Percentiles rank a stretch among this genome's conserved stretches.
Conservation (phyloP, 2,329 filamentous ascomycete species). For the Capronia coronata region DNA sequence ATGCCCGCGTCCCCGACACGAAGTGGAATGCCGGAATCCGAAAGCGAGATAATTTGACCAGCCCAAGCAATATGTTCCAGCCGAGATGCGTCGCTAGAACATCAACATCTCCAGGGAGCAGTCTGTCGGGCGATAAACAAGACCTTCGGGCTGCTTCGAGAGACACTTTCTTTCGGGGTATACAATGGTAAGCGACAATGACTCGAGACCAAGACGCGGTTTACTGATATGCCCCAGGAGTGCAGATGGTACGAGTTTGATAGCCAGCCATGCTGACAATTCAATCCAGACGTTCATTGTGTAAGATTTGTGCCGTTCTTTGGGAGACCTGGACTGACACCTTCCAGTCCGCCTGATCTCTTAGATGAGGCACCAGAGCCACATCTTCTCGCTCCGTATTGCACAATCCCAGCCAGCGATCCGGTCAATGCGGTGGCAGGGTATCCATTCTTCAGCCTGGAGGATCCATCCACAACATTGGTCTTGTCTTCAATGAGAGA, state of each 20-base stretch:
- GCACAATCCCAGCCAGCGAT: conserved; percentile 41
- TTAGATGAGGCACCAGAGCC: conserved; percentile 36
- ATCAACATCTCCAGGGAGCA: background rate
- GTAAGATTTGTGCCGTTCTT: conserved; percentile 31
- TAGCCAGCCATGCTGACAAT: conserved; percentile 49
- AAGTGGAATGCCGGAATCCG: background rate
- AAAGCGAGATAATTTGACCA: background rate
- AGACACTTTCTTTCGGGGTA: conserved; percentile 42
- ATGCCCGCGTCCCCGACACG: too few species aligned
- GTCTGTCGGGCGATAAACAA: background rate
- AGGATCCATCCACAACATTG: conserved; percentile 44
- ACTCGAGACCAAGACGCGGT: background rate
- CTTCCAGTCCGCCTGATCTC: conserved; percentile 42
- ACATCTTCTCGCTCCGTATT: conserved; percentile 42
- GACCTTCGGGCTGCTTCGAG: background rate
- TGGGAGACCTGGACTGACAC: background rate
- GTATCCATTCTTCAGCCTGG: conserved; percentile 51
- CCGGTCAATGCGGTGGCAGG: conserved; percentile 50
- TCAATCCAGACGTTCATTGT: conserved; percentile 50
- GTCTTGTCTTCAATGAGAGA: conserved; percentile 49
- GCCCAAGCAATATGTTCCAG: conserved; percentile 4
- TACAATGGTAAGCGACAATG: conserved; percentile 37
- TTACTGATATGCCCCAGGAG: conserved; percentile 32
- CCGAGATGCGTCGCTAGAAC: conserved; percentile 17
- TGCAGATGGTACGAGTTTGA: conserved; percentile 52